Conservation (phyloP, 352 stramenopile genomes). For the Blastocystis sp. region DNA sequence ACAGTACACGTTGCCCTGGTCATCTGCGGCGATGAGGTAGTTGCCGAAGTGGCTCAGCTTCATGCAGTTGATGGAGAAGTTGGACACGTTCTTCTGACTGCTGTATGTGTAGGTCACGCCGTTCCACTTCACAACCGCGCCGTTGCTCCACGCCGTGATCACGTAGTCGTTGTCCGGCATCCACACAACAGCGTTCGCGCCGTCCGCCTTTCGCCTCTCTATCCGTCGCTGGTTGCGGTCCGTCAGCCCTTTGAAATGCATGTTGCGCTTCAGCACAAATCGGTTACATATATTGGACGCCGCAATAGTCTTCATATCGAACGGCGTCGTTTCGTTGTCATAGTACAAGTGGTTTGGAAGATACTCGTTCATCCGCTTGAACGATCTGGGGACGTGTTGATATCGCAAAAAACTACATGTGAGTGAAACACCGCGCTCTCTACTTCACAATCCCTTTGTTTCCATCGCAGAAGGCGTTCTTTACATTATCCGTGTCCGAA, state of each 20-base stretch:
- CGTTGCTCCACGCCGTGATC: conserved; percentile 41
- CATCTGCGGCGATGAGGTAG: conserved; percentile 36
- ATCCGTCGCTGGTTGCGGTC: conserved; percentile 15
- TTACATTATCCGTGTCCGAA: neutral
- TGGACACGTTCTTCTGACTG: conserved; percentile 33
- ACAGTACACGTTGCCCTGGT: conserved; percentile 50
- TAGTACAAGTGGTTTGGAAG: conserved; percentile 59
- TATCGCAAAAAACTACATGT: conserved; percentile 52
- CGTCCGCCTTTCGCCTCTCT: neutral
- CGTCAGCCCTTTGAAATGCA: neutral
- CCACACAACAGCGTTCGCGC: conserved; percentile 19
- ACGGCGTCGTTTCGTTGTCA: conserved; percentile 18
- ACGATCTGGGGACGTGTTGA: conserved; percentile 51
- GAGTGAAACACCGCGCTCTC: neutral
- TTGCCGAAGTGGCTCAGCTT: conserved; percentile 45
- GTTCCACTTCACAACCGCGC: conserved; percentile 50
- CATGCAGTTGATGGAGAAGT: conserved; percentile 53
- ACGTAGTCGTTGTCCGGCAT: conserved; percentile 54
- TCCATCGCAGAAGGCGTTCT: conserved; percentile 47
- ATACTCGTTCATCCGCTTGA: conserved; percentile 53
- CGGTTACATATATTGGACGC: conserved; percentile 50
- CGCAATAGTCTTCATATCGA: conserved; percentile 39
- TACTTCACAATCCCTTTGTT: conserved; percentile 48
- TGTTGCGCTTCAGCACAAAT: conserved; percentile 56
- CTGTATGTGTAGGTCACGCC: conserved; percentile 48